phyloP scores from a whole-genome alignment of 73 alveolate species.

The Uronychia binucleata region DNA sequence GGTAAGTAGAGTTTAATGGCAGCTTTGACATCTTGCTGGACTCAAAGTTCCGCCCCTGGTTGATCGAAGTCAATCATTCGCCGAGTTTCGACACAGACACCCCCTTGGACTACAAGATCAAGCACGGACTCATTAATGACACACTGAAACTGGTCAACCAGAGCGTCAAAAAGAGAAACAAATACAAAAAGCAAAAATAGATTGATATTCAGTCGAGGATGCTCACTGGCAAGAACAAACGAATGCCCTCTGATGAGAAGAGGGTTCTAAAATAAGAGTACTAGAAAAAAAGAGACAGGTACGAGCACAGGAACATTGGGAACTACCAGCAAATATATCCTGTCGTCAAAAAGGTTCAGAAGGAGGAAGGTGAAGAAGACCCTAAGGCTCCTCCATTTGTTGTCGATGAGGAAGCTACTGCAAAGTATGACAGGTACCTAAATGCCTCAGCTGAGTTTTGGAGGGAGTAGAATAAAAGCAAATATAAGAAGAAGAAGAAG shows the following conservation, averaged over 20 bases:
- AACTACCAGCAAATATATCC: too few species aligned
- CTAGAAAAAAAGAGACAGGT: background rate
- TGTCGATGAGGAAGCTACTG: too few species aligned
- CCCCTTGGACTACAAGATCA: constrained; percentile 73
- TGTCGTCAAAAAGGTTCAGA: too few species aligned
- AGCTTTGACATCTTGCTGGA: constrained; percentile 24
- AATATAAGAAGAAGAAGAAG: too few species aligned
- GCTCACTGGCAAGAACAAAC: background rate
- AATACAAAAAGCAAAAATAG: constrained; percentile 19
- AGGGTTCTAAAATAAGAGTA: background rate
- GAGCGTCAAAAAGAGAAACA: constrained; percentile 46
- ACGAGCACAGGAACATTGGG: background rate
- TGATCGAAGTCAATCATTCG: constrained; percentile 38
- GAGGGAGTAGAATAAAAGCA: too few species aligned
- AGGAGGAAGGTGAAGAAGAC: too few species aligned
- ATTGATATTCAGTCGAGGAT: background rate
- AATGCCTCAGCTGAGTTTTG: too few species aligned
- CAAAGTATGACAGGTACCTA: too few species aligned
- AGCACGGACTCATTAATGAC: constrained; percentile 64
- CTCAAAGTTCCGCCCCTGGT: constrained; percentile 23
- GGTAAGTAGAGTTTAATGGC: background rate
- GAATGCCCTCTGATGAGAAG: background rate
- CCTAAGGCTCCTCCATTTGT: too few species aligned
- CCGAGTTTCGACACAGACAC: constrained; percentile 82
- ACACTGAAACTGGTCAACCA: constrained; percentile 43